phyloP scores from a whole-genome alignment of 306 rosid species.

The Vicia sativa region DNA sequence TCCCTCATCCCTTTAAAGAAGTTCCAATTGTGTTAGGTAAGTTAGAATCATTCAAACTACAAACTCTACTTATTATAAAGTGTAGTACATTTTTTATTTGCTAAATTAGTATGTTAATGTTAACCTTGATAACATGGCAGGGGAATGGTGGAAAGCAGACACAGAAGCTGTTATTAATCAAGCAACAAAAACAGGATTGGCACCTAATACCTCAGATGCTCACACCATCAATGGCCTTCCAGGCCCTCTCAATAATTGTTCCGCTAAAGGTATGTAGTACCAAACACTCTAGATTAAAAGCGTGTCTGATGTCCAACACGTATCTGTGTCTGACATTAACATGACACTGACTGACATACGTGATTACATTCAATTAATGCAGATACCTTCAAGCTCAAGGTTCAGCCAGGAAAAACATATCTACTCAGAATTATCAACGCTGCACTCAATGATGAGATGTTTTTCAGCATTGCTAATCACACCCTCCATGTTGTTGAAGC shows the following conservation, averaged over 20 bases:
- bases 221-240: slow-evolving; percentile 78
- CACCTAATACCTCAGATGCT: slow-evolving; percentile 75
- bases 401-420: slow-evolving; percentile 64
- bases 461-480: slow-evolving; percentile 81
- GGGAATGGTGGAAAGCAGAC: slow-evolving; percentile 86
- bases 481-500: slow-evolving; percentile 68
- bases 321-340: not conserved
- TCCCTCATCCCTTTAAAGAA: slow-evolving; percentile 63
- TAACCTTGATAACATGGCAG: slow-evolving; percentile 40
- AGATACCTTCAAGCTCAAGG: slow-evolving; percentile 66
- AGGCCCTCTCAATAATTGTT: slow-evolving; percentile 61
- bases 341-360: not conserved
- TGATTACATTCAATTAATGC: not conserved
- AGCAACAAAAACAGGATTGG: slow-evolving; percentile 62
- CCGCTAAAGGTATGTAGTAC: slow-evolving; percentile 52
- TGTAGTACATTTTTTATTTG: not conserved
- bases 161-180: slow-evolving; percentile 67
- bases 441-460: slow-evolving; percentile 68
- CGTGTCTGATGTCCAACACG: not conserved
- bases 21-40: slow-evolving; percentile 69
- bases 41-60: slow-evolving; percentile 13
- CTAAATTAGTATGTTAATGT: not conserved
- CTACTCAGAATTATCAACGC: slow-evolving; percentile 64
- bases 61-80: not conserved
- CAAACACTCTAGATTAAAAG: not conserved